phyloP scores from a whole-genome alignment of 768 basidiomycete species.

The Boletus rubroflammeus region DNA sequence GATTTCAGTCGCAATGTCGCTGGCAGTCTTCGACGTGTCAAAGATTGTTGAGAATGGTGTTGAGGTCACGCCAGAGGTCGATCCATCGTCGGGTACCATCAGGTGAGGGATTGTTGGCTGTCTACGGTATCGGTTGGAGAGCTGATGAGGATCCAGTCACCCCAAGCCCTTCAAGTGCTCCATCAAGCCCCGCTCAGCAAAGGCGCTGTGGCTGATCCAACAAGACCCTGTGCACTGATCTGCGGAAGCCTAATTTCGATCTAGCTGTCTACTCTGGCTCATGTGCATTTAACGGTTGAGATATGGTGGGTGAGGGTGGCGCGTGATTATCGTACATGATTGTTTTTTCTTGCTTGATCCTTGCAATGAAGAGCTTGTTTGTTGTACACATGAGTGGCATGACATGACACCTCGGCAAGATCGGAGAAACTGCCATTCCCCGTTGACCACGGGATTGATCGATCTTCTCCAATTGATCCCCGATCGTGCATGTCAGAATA shows the following conservation, averaged over 20 bases:
- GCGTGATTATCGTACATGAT: background rate
- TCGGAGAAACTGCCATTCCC: background rate
- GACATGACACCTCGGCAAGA: constrained; percentile 1
- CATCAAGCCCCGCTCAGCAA: constrained; percentile 58
- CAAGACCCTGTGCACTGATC: constrained; percentile 36
- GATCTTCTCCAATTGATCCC: background rate
- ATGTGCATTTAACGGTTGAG: background rate
- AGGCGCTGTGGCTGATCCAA: constrained; percentile 51
- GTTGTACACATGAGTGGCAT: background rate
- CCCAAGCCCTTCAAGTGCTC: constrained; percentile 60
- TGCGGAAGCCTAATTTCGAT: background rate
- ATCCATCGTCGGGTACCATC: constrained; percentile 60
- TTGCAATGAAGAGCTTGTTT: background rate
- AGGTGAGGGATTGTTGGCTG: constrained; percentile 36
- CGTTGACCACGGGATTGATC: background rate
- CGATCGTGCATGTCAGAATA: background rate
- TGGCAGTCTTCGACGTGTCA: constrained; percentile 47
- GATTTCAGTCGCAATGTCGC: constrained; percentile 40
- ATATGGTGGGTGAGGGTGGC: background rate
- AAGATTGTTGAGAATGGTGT: constrained; percentile 44
- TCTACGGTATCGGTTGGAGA: background rate
- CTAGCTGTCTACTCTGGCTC: background rate
- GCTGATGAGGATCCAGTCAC: constrained; percentile 37
- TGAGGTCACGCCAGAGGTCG: constrained; percentile 50
- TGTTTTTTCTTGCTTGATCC: background rate